Evolutionary conservation across 2,329 filamentous ascomycete species (phyloP).

Genomic region (Fusarium pseudonygamai): DNA sequence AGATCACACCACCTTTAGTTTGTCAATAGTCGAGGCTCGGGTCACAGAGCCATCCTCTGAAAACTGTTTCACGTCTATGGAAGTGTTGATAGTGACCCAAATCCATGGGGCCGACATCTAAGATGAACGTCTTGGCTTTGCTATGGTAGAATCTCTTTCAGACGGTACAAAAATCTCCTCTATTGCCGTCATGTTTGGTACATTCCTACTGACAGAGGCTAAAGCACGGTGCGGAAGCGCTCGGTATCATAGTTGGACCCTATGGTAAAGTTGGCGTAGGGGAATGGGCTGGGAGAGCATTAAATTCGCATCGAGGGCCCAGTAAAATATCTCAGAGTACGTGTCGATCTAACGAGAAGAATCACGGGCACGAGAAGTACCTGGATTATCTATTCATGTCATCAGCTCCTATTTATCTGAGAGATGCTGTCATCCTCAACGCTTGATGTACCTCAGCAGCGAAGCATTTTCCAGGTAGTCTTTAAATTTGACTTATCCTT

Average conservation of each 20-base stretch:
- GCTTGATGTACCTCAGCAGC: background rate
- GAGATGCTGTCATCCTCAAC: background rate
- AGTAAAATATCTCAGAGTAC: too few relatives aligned
- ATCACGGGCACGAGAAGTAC: too few relatives aligned
- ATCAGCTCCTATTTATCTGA: background rate
- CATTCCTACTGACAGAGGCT: background rate
- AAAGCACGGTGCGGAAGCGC: background rate
- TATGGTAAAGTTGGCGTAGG: fast-evolving
- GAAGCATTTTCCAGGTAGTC: background rate
- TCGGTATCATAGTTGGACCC: too few relatives aligned
- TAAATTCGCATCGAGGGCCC: too few relatives aligned
- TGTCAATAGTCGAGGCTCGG: background rate
- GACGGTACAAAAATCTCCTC: background rate
- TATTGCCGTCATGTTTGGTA: fast-evolving
- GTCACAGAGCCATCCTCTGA: background rate
- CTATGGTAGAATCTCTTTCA: background rate
- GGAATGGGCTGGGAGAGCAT: background rate
- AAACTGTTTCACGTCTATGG: background rate
- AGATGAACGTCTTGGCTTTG: background rate
- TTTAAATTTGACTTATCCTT: background rate
- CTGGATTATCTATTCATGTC: background rate
- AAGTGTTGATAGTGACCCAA: background rate
- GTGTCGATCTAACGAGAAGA: background rate
- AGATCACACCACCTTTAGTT: background rate
- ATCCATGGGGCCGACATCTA: background rate